phyloP scores from a whole-genome alignment of 805 yeast genomes.

The Yamadazyma kitorensis region DNA sequence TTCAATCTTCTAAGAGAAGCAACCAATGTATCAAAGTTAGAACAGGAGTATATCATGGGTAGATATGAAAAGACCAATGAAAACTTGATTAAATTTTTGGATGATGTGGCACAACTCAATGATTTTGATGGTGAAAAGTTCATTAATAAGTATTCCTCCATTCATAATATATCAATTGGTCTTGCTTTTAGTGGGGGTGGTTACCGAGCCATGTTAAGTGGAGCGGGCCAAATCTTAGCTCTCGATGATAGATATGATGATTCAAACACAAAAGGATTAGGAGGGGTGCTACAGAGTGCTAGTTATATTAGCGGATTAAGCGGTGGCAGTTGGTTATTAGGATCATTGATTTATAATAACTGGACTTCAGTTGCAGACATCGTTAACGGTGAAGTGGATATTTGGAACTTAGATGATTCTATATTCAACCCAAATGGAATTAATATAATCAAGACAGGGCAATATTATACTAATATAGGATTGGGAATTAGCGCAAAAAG shows the following conservation, averaged over 20 bases:
- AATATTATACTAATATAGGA: conserved; percentile 43
- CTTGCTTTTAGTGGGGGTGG: conserved; percentile 30
- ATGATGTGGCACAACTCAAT: conserved; percentile 25
- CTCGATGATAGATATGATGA: conserved; percentile 34
- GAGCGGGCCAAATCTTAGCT: conserved; percentile 42
- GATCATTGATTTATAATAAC: conserved; percentile 34
- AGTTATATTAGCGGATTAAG: conserved; percentile 39
- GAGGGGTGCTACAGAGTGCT: conserved; percentile 39
- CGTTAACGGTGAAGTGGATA: conserved; percentile 21
- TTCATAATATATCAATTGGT: conserved; percentile 26
- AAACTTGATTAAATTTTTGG: conserved; percentile 25
- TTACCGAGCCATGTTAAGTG: conserved; percentile 38
- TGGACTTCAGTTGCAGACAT: conserved; percentile 34
- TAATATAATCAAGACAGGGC: conserved; percentile 49
- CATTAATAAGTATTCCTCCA: conserved; percentile 17
- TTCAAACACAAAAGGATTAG: conserved; percentile 28
- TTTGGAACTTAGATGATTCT: conserved; percentile 69
- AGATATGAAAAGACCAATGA: conserved; percentile 29
- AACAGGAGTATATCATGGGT: conserved; percentile 22
- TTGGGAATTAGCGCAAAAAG: conserved; percentile 18
- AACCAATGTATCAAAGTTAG: conserved; percentile 18
- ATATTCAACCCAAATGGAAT: conserved; percentile 63
- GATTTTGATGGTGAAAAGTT: conserved; percentile 32
- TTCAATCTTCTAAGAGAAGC: conserved; percentile 27
- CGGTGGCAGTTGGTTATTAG: conserved; percentile 42